Base-by-base conservation (phyloP, 805 yeast species). In the Kazachstania africana region DNA sequence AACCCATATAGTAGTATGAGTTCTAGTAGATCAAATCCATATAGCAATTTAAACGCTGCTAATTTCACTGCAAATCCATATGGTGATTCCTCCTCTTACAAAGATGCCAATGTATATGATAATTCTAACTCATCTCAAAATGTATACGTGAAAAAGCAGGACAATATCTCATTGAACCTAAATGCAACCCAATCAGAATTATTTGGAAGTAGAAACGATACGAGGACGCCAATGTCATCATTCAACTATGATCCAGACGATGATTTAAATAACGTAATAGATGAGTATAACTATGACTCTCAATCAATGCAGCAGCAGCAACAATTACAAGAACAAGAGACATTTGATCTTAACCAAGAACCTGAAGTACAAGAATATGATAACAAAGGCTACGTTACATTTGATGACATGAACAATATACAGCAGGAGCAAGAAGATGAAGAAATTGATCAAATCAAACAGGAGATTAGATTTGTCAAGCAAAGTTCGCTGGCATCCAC, bases 401-500 rank as follows among this genome's bases (percentile, higher is more conserved):
- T 50, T 35, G 53, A 52, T 19, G 50, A 53, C 21, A 32, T 46
- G 5, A 56, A 61, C 30, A 45, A 46, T 29, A 52, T 50, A 22
- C 50, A 53, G 27, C 58, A 53, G 31, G 60, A 55, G 55, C 63
- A 72, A 36, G 87, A 84, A 41, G 95, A 87, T 43, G 91, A 81
- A 52, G 95, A 81, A 43, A 80, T 87, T 13, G 93, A 83, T 49
- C 79, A 74, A 26, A 72, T 87, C 39, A 83, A 80, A 53, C 78
- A 78, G 38, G 84, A 87, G 40, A 77, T 80, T 37, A 64, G 82
- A 33, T 83, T 78, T 45, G 75, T 79, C 24, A 87, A 87, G 53
- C 87, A 81, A 44, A 87, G 82, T 44, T 77, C 95, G 1, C 73
- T 85, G 9, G 75, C 81, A n/a, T 74, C 85, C 25, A 79, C 96